Evolutionary conservation across 495 filamentous ascomycete genomes (phyloP).

Genomic region (Cercophora samala): DNA sequence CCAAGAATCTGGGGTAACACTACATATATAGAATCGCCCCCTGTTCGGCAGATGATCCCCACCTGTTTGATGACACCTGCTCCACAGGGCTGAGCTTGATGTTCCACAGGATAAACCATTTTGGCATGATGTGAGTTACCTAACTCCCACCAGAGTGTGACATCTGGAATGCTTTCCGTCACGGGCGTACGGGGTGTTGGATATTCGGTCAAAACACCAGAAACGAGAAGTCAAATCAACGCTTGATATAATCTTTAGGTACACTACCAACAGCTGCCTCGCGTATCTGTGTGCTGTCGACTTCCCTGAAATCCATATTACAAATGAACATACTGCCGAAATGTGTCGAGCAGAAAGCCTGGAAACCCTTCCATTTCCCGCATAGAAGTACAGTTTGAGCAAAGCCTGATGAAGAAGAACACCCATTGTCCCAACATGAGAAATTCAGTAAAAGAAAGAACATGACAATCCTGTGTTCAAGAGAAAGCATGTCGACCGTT

Average conservation of each 20-base stretch:
- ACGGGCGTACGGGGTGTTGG: too few relatives aligned
- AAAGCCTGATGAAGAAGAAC: background rate
- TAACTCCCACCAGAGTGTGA: too few relatives aligned
- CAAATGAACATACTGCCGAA: background rate
- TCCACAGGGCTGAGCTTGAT: background rate
- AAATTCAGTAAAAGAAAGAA: background rate
- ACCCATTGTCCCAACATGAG: background rate
- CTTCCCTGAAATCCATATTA: background rate
- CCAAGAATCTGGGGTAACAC: background rate
- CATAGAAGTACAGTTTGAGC: background rate
- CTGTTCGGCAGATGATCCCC: background rate
- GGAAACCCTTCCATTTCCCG: background rate
- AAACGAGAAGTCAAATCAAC: too few relatives aligned
- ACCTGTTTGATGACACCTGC: background rate
- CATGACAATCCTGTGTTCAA: background rate
- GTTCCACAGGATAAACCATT: background rate
- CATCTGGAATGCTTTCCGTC: too few relatives aligned
- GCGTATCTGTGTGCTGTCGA: background rate
- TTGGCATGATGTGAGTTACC: too few relatives aligned
- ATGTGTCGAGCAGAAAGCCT: background rate
- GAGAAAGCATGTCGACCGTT: background rate
- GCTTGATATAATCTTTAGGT: background rate
- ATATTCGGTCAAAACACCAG: too few relatives aligned
- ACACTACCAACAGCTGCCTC: background rate
- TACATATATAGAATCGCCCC: background rate